Base-by-base conservation (phyloP, 192 early-diverging fungal genomes). In the Backusella macrospora region DNA sequence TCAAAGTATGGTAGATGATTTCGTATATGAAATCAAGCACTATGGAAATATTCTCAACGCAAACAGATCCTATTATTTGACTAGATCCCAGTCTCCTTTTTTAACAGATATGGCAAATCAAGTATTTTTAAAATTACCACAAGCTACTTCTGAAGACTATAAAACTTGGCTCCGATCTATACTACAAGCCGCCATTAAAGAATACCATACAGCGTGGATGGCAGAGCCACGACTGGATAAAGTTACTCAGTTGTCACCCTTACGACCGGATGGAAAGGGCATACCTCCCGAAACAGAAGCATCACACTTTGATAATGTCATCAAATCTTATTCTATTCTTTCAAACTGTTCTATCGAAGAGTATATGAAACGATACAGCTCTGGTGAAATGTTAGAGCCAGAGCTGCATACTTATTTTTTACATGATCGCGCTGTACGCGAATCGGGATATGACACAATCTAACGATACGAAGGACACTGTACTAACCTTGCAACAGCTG, bases 41-140 rank as follows among this genome's bases (percentile, higher is more conserved):
- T 99, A 99, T 75, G 96, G 96, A 73, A 98, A 98, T 84, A 98
- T 99, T 78, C 89, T 98, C 46, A 99, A 99, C 81, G 98, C 96
- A 76, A 98, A 98, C 82, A 92, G 98, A 21, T 92, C 90, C 42
- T 99, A 99, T 85, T 99, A 98, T 80, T 82, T 99, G 26, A 92
- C 92, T 0, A 90, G 98, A 29, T 98, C 96, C 13, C 98, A 99
- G 84, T 97, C 98, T 16, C 98, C 98, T 14, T 98, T 99, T 80
- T 81, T 99, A 47, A 97, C 96, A 0, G 97, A 98, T 78, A 99
- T 99, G 98, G 86, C 91, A 6, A 85, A 93, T 64, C 87, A 91
- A 73, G 92, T 95, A 15, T 92, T 86, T 71, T 85, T 87, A 72
- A 81, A 83, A 29, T 83, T 96, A 55, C 80, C 81, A 5, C 80